Evolutionary conservation across 352 stramenopile species (phyloP).

Genomic region (Globisporangium paddicum): DNA sequence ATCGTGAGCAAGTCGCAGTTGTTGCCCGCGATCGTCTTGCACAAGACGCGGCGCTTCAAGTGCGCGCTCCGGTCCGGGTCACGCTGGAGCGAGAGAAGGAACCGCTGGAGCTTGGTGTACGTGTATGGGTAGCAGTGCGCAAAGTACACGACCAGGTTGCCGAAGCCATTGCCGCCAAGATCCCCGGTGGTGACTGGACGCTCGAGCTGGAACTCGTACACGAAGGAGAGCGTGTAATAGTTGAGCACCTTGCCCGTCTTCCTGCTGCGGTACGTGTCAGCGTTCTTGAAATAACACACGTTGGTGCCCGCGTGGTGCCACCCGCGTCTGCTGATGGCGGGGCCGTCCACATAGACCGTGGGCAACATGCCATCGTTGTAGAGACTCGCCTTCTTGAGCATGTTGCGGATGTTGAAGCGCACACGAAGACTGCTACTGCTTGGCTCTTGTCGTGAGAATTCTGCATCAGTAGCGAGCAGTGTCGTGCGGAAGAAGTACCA

Average conservation of each 20-base stretch:
- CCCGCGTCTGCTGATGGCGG: conserved; percentile 18
- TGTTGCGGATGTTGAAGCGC: conserved; percentile 86
- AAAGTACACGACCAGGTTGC: conserved; percentile 51
- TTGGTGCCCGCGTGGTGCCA: conserved; percentile 71
- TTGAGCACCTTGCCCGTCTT: conserved; percentile 41
- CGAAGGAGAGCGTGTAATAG: conserved; percentile 78
- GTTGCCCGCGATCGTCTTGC: conserved; percentile 81
- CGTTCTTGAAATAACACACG: conserved; percentile 85
- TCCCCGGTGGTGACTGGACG: not conserved
- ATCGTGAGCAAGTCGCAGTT: conserved; percentile 88
- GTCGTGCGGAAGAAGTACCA: conserved; percentile 86
- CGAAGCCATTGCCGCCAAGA: not conserved
- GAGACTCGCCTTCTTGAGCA: conserved; percentile 80
- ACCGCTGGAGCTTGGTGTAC: conserved; percentile 66
- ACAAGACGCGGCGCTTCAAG: conserved; percentile 63
- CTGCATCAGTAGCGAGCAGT: conserved; percentile 9
- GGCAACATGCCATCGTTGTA: conserved; percentile 89
- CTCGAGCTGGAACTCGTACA: conserved; percentile 43
- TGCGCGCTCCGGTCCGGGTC: conserved; percentile 38
- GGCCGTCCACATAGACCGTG: conserved; percentile 46
- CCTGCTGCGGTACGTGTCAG: conserved; percentile 53
- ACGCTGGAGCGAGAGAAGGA: conserved; percentile 48
- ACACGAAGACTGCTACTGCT: conserved; percentile 24
- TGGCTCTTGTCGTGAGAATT: not conserved
- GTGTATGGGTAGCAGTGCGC: conserved; percentile 86